Evolutionary conservation across 352 stramenopile genomes (phyloP), one percentile per base, ranked within the genome.

Genomic region (Halophytophthora polymorphica): DNA sequence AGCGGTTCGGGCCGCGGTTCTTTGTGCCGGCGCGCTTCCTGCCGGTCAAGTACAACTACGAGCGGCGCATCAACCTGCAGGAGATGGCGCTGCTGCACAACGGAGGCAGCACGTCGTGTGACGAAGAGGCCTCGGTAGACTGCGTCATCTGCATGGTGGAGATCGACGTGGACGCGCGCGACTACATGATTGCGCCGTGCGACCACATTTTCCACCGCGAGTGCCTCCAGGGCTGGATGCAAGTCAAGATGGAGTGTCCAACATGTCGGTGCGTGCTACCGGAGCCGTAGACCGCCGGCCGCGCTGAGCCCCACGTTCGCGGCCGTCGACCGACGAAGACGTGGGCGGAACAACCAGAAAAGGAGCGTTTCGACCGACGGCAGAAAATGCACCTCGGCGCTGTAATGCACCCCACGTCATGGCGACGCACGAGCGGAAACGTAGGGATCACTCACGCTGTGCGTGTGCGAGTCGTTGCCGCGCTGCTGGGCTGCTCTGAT

Each of bases 41-140:
- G 28, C 96, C 96, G 2, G 91, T 96, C 33, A 98, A 98, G 70
- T 99, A 98, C 72, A 96, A 98, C 60, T 99, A 98, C 76, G 90
- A 95, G 72, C 85, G 96, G 31, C 76, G 77, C 38, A 88, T 92
- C 21, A 77, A 83, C 44, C 17, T 73, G 33, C 75, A 90, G 47
- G 63, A 90, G 45, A 50, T 89, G 47, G 77, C 75, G 50, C 53
- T 90, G 34, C 63, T 93, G 6, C 74, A 76, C 28, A 64, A 58
- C 11, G 39, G 39, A 17, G 40, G 49, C 40, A 56, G 49, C 49
- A 31, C 39, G 1, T 62, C 67, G n/a, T 66, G 64, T 12, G 83
- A 86, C 53, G 71, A 86, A 51, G 77, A 84, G 38, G 68, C 61
- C 48, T 66, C 74, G 6, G 84, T 90, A 39, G 81, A 94, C 63